Evolutionary conservation across 768 basidiomycete species (phyloP), one percentile per base, ranked within the genome.

Genomic region (Boletus coccyginus): DNA sequence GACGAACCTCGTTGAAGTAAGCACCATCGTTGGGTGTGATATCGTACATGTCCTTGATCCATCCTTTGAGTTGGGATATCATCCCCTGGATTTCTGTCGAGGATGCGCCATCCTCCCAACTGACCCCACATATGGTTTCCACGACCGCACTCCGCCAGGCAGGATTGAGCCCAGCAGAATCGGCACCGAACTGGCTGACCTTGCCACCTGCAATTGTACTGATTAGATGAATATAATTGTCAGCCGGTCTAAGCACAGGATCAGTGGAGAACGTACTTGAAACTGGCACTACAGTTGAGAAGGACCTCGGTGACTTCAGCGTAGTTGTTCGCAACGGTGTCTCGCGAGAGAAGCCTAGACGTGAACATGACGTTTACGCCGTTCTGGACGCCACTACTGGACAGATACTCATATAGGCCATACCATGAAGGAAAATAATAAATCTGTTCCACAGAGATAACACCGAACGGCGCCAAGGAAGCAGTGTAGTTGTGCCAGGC

Each of bases 91-190:
- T 67, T 24, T 58, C 62, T 2, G 31, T 24, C 8, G 57, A 45
- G 7, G 63, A 50, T 0, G 63, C 24, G 10, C 65, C 67, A 21
- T 72, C 69, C 0, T 56, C 56, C 68, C 73, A 57, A 12, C 19
- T 3, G 50, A 64, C 4, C 0, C 53, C 57, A 27, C 66, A 65
- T 7, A 61, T 46, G 3, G 70, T 59, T 32, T 78, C 64, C 7
- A 71, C 64, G 10, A 80, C 44, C 0, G 78, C 71, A 14, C 71
- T 69, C 5, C 81, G 70, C 79, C 80, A 83, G 3, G 74, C 76
- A 12, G 79, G 80, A 64, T 80, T 74, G n/a, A 81, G 54, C 10
- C 76, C 80, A 13, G 71, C 67, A 4, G 76, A 72, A 44, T 73
- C 66, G 0, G 79, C 74, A 24, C 73, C 62, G 1, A 70, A 62